Evolutionary conservation across 345 rosid species (phyloP), one percentile per base, ranked within the genome.

Genomic region (Combretum micranthum): DNA sequence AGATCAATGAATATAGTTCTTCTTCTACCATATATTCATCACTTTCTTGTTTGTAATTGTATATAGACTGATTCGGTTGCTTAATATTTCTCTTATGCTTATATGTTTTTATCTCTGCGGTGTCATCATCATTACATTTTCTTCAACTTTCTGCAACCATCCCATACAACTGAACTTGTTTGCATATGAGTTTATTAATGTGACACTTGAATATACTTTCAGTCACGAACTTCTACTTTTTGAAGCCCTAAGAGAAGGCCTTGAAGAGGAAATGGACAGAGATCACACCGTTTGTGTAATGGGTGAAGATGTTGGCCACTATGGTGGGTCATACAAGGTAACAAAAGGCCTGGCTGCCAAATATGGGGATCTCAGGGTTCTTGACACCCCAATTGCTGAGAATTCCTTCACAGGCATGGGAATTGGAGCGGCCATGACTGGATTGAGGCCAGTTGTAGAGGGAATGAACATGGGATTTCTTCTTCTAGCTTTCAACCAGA

Each of bases 381-480:
- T 92, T 12, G 95, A 86, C 72, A 88, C 96, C 56, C 98, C 95
- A 46, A 92, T 92, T 60, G 93, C 90, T 53, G 96, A 92, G 80
- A 92, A 92, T 61, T 81, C 96, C 49, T 92, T 92, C 83, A 88
- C 96, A 0, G 96, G 98, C 62, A 88, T 92, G 96, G 96, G 93
- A 43, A 83, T 88, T 20, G 95, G 96, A 66, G 98, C 98, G 49
- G 90, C 98, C 53, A 88, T 84, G 95, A 86, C 89, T 20, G 97
- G 97, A 58, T 62, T 92, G 67, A 80, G 98, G 72, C 98, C 98
- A 0, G 71, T 92, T 59, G 64, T 84, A 0, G 97, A 88, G 78
- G 97, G 97, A 44, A 88, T 92, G 96, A 92, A 92, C 83, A 88
- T 89, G 97, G 98, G 98, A 26, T 92, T 92, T 68, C 96, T 88